A percentile compares a stretch with the other conserved stretches of the same genome.
Evolutionary conservation across 2,329 filamentous ascomycete species (phyloP).

Genomic region (Cercospora zeina): DNA sequence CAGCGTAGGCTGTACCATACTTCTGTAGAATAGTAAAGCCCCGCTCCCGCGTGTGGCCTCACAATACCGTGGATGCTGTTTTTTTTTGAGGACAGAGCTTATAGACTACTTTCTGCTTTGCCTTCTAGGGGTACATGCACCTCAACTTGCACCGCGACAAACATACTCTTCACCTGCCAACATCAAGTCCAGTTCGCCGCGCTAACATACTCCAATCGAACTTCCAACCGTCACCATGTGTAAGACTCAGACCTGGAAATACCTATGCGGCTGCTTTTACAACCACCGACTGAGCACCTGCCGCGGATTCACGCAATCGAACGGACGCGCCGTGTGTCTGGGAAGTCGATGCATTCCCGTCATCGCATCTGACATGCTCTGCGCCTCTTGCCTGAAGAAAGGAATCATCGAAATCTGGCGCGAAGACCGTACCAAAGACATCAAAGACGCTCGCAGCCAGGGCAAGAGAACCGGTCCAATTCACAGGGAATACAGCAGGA

Average conservation of each 20-base stretch:
- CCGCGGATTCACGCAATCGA: not conserved
- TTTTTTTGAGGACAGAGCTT: not conserved
- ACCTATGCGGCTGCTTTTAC: conserved; percentile 5
- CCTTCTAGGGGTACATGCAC: not conserved
- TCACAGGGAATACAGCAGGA: not conserved
- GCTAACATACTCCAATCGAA: not conserved
- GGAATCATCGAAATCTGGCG: not conserved
- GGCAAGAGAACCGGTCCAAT: not conserved
- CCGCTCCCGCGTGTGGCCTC: not conserved
- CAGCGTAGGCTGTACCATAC: not conserved
- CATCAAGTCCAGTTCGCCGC: not conserved
- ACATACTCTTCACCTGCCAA: not conserved
- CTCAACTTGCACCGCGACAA: too few relatives aligned
- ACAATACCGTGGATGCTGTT: not conserved
- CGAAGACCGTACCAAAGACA: not conserved
- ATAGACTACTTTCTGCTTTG: not conserved
- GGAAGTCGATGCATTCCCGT: not conserved
- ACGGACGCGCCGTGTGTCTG: not conserved
- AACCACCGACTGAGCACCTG: conserved; percentile 8
- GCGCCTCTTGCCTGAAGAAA: not conserved
- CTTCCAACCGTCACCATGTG: not conserved
- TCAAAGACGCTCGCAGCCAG: not conserved
- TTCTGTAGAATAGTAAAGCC: not conserved
- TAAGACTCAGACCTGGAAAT: conserved; percentile 8
- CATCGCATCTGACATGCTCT: not conserved